Percentiles rank a stretch among this genome's conserved stretches.
phyloP scores from a whole-genome alignment of 2,329 filamentous ascomycete species.

The Colletotrichum endophyticum region DNA sequence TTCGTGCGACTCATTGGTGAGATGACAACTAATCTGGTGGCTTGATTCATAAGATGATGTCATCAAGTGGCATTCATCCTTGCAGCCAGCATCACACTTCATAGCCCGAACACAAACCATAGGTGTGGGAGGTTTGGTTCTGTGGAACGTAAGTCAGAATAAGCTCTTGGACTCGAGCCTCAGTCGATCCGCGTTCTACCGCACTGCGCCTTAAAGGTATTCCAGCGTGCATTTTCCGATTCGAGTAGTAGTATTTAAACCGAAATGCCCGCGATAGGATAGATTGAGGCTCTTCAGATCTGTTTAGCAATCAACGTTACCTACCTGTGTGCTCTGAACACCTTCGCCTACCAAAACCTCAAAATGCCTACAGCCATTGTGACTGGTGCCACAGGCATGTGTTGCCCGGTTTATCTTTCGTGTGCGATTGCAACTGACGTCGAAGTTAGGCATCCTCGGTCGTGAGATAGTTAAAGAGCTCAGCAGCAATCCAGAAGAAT shows the following conservation, averaged over 20 bases:
- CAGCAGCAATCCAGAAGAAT: conserved; percentile 14
- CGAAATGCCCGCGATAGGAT: not conserved
- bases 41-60: not conserved
- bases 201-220: not conserved
- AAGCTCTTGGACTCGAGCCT: not conserved
- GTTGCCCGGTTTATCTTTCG: not conserved
- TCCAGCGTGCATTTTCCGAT: not conserved
- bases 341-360: not conserved
- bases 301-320: not conserved
- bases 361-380: not conserved
- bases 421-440: not conserved
- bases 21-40: not conserved
- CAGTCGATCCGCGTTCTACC: not conserved
- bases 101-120: not conserved
- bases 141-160: not conserved
- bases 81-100: not conserved
- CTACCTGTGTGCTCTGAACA: not conserved
- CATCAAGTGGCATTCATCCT: not conserved
- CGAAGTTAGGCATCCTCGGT: conserved; percentile 25
- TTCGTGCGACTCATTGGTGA: not conserved
- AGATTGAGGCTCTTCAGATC: not conserved
- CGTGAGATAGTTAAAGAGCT: conserved; percentile 28
- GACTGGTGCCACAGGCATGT: not conserved
- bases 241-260: not conserved
- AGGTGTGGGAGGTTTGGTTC: not conserved